Conservation (phyloP, 495 filamentous ascomycete genomes). For the Tuber microsphaerosporum region DNA sequence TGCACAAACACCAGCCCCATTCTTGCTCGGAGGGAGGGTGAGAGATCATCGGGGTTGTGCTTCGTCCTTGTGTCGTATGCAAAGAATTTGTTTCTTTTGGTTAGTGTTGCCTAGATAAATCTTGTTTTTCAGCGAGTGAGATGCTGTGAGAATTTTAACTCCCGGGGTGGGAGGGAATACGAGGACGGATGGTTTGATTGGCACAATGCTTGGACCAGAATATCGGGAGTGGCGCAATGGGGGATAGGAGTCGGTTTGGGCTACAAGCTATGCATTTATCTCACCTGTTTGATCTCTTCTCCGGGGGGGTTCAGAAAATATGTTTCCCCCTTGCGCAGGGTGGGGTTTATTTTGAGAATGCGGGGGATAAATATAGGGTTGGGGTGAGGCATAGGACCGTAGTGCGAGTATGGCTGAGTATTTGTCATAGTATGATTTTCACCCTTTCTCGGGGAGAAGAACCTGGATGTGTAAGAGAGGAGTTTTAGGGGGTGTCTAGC, state of each 20-base stretch:
- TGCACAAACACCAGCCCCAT: not conserved
- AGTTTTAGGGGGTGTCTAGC: not conserved
- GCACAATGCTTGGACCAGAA: not conserved
- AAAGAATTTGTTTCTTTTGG: not conserved
- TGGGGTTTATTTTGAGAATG: not conserved
- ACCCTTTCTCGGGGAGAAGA: not conserved
- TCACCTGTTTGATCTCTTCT: not conserved
- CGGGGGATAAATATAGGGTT: not conserved
- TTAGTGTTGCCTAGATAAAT: not conserved
- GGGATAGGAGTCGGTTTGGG: not conserved
- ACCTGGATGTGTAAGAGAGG: not conserved
- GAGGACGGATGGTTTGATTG: not conserved
- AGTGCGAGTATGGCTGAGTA: not conserved
- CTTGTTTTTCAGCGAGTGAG: not conserved
- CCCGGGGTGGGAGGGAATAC: not conserved
- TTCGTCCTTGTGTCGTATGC: not conserved
- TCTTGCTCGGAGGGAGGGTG: not conserved
- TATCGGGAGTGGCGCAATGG: not conserved
- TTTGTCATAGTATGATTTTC: not conserved
- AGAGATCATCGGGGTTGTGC: not conserved
- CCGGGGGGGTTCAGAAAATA: not conserved
- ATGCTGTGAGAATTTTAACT: not conserved
- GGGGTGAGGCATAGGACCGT: not conserved
- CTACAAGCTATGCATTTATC: not conserved
- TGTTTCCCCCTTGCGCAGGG: not conserved